Conservation (phyloP, 768 basidiomycete species). For the Hygrophorus russula region DNA sequence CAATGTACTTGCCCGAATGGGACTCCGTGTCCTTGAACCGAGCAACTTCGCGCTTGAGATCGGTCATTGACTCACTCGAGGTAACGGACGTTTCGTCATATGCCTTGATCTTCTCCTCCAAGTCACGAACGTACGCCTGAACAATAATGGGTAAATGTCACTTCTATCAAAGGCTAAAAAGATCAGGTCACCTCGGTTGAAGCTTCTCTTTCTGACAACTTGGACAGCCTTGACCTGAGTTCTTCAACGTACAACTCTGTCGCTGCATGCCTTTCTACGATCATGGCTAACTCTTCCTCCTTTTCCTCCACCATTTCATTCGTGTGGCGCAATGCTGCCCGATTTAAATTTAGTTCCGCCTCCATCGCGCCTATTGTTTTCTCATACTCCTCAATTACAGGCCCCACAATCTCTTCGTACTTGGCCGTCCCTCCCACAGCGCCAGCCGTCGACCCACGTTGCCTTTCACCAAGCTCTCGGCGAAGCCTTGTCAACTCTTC, state of each 20-base stretch:
- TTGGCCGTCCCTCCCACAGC: conserved; percentile 58
- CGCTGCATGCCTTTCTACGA: conserved; percentile 60
- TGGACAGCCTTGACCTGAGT: conserved; percentile 65
- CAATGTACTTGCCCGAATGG: conserved; percentile 67
- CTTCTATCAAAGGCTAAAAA: conserved; percentile 1
- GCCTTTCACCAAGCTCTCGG: conserved; percentile 67
- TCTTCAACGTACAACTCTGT: conserved; percentile 87
- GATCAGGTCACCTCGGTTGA: conserved; percentile 69
- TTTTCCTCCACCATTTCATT: conserved; percentile 92
- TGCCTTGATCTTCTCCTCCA: conserved; percentile 84
- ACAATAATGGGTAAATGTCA: conserved; percentile 9
- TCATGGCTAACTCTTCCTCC: conserved; percentile 60
- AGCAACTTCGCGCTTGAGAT: conserved; percentile 74
- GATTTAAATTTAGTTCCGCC: conserved; percentile 78
- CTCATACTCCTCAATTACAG: conserved; percentile 98
- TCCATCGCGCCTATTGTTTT: conserved; percentile 94
- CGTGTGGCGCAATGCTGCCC: conserved; percentile 79
- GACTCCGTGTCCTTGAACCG: conserved; percentile 69
- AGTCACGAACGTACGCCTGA: conserved; percentile 85
- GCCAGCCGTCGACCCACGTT: conserved; percentile 43
- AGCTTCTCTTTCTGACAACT: conserved; percentile 78
- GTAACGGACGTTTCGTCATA: conserved; percentile 71
- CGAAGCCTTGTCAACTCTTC: conserved; percentile 77
- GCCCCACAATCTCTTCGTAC: conserved; percentile 91
- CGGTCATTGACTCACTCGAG: conserved; percentile 69